Conservation (phyloP, 2,329 filamentous ascomycete species). For the Clonostachys sp. region DNA sequence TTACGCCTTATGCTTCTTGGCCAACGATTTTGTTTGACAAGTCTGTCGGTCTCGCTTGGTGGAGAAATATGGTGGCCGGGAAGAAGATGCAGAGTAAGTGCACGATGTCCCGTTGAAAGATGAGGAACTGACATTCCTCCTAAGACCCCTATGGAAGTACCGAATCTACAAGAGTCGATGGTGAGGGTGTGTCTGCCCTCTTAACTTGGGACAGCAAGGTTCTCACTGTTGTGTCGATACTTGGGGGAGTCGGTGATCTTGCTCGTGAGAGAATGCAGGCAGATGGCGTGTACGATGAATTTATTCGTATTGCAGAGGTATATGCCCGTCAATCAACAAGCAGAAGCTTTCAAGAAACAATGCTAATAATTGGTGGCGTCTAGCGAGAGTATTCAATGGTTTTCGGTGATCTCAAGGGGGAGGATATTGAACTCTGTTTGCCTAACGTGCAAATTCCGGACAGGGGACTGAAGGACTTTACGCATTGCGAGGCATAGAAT, state of each 20-base stretch:
- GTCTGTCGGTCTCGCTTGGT: slow-evolving; percentile 32
- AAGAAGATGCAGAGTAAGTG: slow-evolving; percentile 38
- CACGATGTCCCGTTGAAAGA: not conserved
- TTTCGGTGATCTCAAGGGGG: slow-evolving; percentile 18
- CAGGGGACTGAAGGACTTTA: slow-evolving; percentile 17
- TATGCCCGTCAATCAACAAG: not conserved
- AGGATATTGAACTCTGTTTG: slow-evolving; percentile 18
- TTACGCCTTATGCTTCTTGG: slow-evolving; percentile 32
- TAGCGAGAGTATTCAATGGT: slow-evolving; percentile 21
- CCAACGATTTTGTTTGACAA: slow-evolving; percentile 29
- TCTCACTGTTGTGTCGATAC: slow-evolving; percentile 28
- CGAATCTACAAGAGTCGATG: slow-evolving; percentile 31
- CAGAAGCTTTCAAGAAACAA: not conserved
- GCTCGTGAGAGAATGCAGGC: slow-evolving; percentile 28
- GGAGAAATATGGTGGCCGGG: slow-evolving; percentile 31
- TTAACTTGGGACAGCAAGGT: slow-evolving; percentile 38
- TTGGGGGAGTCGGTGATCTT: slow-evolving; percentile 29
- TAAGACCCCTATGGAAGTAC: slow-evolving; percentile 32
- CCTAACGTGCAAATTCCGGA: slow-evolving; percentile 13
- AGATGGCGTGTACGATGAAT: slow-evolving; percentile 30
- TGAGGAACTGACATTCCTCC: not conserved
- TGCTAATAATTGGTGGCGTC: not conserved
- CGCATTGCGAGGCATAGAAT: slow-evolving; percentile 1
- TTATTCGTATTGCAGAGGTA: slow-evolving; percentile 20
- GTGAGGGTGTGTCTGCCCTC: slow-evolving; percentile 28